These are phyloP conservation scores for Candida namnaoensis DNA, from an alignment of 805 yeast genomes.

Conservation along the genomic window DNA sequence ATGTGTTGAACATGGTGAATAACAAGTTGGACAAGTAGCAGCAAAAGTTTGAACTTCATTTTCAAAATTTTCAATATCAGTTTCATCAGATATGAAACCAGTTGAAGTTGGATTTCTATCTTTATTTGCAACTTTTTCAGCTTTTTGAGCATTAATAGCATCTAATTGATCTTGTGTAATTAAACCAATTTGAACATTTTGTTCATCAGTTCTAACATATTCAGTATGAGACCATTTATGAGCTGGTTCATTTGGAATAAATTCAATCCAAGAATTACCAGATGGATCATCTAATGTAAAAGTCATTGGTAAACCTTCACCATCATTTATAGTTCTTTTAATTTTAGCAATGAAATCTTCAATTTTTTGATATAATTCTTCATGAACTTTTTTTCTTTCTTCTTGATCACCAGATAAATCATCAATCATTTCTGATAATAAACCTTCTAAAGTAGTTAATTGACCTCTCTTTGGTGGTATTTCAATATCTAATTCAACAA, in stretches of 20 bases:
- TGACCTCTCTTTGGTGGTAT: conserved; percentile 95
- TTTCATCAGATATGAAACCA: conserved; percentile 59
- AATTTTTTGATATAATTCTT: conserved; percentile 69
- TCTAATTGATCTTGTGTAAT: conserved; percentile 50
- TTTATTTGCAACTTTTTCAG: conserved; percentile 2
- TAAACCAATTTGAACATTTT: conserved; percentile 77
- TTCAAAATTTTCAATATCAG: conserved; percentile 76
- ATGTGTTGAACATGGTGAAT: conserved; percentile 76
- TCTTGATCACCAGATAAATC: conserved; percentile 80
- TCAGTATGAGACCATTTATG: conserved; percentile 87
- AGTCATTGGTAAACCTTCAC: conserved; percentile 66
- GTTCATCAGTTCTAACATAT: conserved; percentile 80
- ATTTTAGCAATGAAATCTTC: conserved; percentile 60
- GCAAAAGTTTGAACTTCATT: conserved; percentile 91
- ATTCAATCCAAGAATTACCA: conserved; percentile 96
- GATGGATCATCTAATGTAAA: conserved; percentile 85
- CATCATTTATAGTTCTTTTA: conserved; percentile 51
- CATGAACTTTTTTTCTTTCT: conserved; percentile 64
- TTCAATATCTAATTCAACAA: conserved; percentile 81
- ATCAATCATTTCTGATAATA: conserved; percentile 72
- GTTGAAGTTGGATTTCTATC: conserved; percentile 29
- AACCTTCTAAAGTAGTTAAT: conserved; percentile 86
- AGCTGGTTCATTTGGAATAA: conserved; percentile 74
- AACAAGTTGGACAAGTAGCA: conserved; percentile 91
- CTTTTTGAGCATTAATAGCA: conserved; percentile 20